Evolutionary conservation across 2,329 filamentous ascomycete genomes (phyloP).

Genomic region (Zasmidium angulare): DNA sequence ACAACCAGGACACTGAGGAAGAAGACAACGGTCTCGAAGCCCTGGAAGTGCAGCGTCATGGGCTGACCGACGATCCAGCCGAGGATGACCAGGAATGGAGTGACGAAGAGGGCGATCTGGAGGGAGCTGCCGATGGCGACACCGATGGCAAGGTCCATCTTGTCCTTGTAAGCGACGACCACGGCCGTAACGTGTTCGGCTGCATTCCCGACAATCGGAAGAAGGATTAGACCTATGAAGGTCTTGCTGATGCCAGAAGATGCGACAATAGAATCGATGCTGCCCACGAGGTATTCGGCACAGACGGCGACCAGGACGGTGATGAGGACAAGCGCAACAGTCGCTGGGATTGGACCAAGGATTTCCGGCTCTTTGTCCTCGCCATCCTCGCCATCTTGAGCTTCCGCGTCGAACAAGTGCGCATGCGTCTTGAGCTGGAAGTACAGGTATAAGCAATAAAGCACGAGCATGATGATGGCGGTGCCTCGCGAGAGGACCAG

Average conservation of each 20-base stretch:
- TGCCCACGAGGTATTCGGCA: conserved; percentile 56
- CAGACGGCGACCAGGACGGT: conserved; percentile 52
- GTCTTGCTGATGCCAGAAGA: conserved; percentile 54
- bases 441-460: conserved; percentile 56
- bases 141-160: conserved; percentile 58
- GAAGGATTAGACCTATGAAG: conserved; percentile 57
- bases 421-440: conserved; percentile 56
- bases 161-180: conserved; percentile 56
- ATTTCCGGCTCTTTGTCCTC: conserved; percentile 41
- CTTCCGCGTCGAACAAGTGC: conserved; percentile 47
- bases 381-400: conserved; percentile 32
- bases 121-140: conserved; percentile 56
- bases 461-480: conserved; percentile 53
- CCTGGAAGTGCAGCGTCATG: conserved; percentile 75
- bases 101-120: conserved; percentile 60
- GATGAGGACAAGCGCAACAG: conserved; percentile 47
- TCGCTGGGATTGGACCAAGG: conserved; percentile 46
- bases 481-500: conserved; percentile 54
- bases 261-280: conserved; percentile 55
- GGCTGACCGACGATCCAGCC: conserved; percentile 55
- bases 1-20: conserved; percentile 84
- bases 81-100: conserved; percentile 57
- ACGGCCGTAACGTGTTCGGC: conserved; percentile 58
- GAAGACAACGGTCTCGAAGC: conserved; percentile 84
- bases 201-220: conserved; percentile 59